Conservation (phyloP, 1,284 basidiomycete genomes). For the Cutaneotrichosporon cutaneum region DNA sequence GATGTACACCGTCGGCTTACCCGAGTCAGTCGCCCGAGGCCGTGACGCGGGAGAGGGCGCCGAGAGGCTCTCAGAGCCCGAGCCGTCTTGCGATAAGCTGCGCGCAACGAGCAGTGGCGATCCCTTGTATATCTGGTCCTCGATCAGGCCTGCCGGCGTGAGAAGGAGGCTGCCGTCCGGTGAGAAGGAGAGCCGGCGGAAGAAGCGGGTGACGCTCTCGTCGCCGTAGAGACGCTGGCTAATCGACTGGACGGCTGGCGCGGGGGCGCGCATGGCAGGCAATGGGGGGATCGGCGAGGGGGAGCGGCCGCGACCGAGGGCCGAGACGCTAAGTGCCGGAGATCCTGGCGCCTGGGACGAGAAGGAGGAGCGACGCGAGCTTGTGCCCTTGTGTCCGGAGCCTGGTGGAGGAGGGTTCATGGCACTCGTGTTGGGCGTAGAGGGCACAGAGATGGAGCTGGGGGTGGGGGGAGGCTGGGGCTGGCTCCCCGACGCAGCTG, state of each 20-base stretch:
- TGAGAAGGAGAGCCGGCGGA: constrained; percentile 87
- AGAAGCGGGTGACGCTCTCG: constrained; percentile 93
- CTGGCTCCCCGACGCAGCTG: constrained; percentile 38
- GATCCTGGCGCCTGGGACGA: constrained; percentile 58
- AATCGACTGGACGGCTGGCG: constrained; percentile 47
- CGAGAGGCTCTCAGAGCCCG: constrained; percentile 21
- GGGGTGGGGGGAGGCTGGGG: constrained; percentile 33
- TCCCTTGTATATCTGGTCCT: constrained; percentile 69
- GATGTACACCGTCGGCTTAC: constrained; percentile 78
- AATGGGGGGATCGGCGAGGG: constrained; percentile 88
- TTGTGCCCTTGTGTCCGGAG: constrained; percentile 49
- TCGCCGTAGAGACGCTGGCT: constrained; percentile 79
- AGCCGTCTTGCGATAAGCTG: constrained; percentile 40
- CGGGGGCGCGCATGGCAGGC: constrained; percentile 69
- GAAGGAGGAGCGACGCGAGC: constrained; percentile 81
- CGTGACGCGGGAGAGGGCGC: constrained; percentile 15
- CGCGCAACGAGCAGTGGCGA: constrained; percentile 54
- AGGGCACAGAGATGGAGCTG: constrained; percentile 40
- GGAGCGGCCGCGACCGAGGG: constrained; percentile 62
- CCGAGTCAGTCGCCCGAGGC: constrained; percentile 51
- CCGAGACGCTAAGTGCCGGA: constrained; percentile 41
- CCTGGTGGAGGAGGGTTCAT: constrained; percentile 52
- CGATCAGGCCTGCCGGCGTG: constrained; percentile 94
- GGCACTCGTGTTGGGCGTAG: constrained; percentile 40
- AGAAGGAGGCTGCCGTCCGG: constrained; percentile 90